These are phyloP conservation scores for Malbranchea cinnamomea DNA, from an alignment of 2,329 filamentous ascomycete genomes.

Conservation along the genomic window DNA sequence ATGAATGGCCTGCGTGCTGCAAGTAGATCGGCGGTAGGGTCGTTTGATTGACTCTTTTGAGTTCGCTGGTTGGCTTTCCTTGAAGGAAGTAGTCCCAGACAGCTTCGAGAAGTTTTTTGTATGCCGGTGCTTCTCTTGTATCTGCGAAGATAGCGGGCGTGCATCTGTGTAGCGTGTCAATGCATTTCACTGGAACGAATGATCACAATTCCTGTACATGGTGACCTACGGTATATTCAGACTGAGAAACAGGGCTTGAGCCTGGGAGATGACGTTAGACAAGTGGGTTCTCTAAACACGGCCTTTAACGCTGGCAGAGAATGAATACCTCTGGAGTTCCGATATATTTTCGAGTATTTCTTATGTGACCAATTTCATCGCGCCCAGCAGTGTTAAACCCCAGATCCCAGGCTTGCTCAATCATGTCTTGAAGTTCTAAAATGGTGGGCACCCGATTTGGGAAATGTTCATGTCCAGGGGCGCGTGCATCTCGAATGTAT, in stretches of 20 bases:
- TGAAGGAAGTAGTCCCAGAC: conserved; percentile 62
- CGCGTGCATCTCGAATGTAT: conserved; percentile 49
- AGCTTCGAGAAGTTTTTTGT: conserved; percentile 46
- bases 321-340: conserved; percentile 66
- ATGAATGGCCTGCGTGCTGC: conserved; percentile 72
- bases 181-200: no score
- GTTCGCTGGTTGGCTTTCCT: conserved; percentile 32
- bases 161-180: no score
- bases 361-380: conserved; percentile 72
- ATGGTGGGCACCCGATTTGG: conserved; percentile 53
- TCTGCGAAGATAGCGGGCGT: conserved; percentile 44
- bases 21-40: conserved; percentile 73
- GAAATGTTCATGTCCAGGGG: conserved; percentile 46
- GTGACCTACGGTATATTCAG: conserved; percentile 47
- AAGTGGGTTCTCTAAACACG: background rate
- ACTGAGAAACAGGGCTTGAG: conserved; percentile 60
- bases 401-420: conserved; percentile 76
- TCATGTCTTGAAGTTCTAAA: conserved; percentile 67
- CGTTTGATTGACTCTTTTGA: conserved; percentile 54
- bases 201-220: no score
- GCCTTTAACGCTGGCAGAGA: background rate
- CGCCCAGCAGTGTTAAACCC: conserved; percentile 64
- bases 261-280: conserved; percentile 32
- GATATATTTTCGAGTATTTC: conserved; percentile 85
- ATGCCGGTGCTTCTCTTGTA: conserved; percentile 32